Evolutionary conservation across 208 protist species (phyloP).

Genomic region (Leishmania arabica): DNA sequence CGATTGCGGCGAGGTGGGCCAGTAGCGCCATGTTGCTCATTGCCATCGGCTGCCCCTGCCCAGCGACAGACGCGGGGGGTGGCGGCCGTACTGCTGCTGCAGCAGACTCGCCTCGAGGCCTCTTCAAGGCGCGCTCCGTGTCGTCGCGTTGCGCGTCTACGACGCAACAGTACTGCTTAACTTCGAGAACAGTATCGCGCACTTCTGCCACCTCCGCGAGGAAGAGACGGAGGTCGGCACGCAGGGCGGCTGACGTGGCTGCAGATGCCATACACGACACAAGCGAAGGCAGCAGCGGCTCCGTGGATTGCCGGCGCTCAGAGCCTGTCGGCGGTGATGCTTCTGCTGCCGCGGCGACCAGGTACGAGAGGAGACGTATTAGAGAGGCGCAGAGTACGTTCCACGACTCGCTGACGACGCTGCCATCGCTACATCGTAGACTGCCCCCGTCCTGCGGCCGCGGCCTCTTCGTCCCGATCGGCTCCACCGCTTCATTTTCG

Average conservation of each 20-base stretch:
- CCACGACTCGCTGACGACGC: conserved; percentile 11
- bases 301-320: not conserved
- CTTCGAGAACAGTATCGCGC: conserved; percentile 12
- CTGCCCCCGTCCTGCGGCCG: not conserved
- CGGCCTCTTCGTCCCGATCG: not conserved
- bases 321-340: not conserved
- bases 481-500: not conserved
- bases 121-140: not conserved
- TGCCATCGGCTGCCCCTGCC: not conserved
- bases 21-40: conserved; percentile 4
- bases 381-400: conserved; percentile 24
- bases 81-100: not conserved
- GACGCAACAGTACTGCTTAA: not conserved
- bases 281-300: conserved; percentile 1
- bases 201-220: conserved; percentile 33
- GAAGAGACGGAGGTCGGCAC: conserved; percentile 26
- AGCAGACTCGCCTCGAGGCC: not conserved
- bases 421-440: not conserved
- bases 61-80: not conserved
- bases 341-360: not conserved
- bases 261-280: not conserved
- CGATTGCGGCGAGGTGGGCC: conserved; percentile 5
- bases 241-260: not conserved
- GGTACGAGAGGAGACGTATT: conserved; percentile 11
- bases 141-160: not conserved